Evolutionary conservation across 768 basidiomycete genomes (phyloP), one percentile per base, ranked within the genome.

Genomic region (Rubroboletus pulcherrimus): DNA sequence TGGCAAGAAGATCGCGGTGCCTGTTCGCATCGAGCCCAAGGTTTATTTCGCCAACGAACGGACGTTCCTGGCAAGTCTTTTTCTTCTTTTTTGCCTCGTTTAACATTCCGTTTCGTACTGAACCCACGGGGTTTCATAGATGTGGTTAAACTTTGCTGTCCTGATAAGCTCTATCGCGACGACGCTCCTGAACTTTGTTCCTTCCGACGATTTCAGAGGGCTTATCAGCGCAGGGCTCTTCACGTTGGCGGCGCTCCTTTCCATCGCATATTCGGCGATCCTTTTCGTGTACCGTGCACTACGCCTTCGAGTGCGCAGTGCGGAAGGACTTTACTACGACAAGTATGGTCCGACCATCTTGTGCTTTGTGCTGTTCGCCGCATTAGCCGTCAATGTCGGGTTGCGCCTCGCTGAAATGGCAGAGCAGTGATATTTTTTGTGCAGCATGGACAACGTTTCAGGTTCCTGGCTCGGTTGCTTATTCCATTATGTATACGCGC

Each of bases 21-120:
- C 96, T 26, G 89, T 99, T n/a, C 83, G 97, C 51, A 83, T 99
- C 45, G 97, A 99, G 71, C 97, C 97, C 30, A 99, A 99, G 74
- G 94, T 97, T 4, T 96, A 95, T 68, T 99, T 98, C 69, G 97
- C 97, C 7, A 86, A 88, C 37, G 95, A 98, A 72, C 80, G 96
- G 57, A 98, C 95, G 14, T 96, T 94, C 80, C 70, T 95, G 73
- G 93, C 91, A 70, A 73, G 92, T 78, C 34, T 26, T 37, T 37
- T 15, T 54, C 26, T 37, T 15, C 54, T 19, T 21, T 24, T 35
- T 42, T 44, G 1, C n/a, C 53, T 51, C 4, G 15, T 34, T 29
- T 4, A n/a, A 19, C 9, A 31, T 33, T 7, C 11, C 6, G 9
- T 43, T 15, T 48, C 24, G 24, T 30, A 43, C 52, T 63, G 38